Base-by-base conservation (phyloP, 768 basidiomycete genomes). In the Ramaria sp. region DNA sequence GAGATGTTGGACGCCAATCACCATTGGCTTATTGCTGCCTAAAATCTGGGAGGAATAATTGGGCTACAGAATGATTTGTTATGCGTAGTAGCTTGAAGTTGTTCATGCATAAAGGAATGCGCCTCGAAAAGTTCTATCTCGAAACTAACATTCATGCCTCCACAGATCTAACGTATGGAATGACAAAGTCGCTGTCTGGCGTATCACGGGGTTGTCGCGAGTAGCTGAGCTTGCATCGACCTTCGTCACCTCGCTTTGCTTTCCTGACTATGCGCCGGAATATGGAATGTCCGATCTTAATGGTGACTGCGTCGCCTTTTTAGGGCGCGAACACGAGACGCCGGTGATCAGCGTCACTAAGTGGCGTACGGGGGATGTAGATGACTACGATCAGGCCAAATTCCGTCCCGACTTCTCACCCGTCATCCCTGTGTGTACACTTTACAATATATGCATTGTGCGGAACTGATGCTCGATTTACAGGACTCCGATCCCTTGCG, bases 241-340 rank as follows among this genome's bases (percentile, higher is more conserved):
- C 2, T 57, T 57, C 31, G n/a, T 57, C n/a, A 57, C 55, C 31
- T 49, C 34, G 19, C 37, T 57, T 22, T 57, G 43, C 48, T 57
- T 57, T 37, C 55, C 55, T 2, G 55, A 57, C 34, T 57, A 57
- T 49, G 55, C 55, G 27, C 45, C 55, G 3, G 55, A 57, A 20
- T 57, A 57, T 41, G 55, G 55, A 3, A 57, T 57, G 55, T 57
- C 55, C n/a, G 55, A 57, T n/a, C 55, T 57, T 30, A 27, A 42
- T 49, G 55, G 55, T 27, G 55, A 57, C 47, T 57, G 20, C n/a
- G 48, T 57, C 46, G 55, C 55, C 46, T 57, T 57, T 15, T 37
- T 57, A 37, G 55, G 55, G 4, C 55, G 55, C 11, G 55, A 57
- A 57, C 55, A 57, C 13, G 55, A 57, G 19, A 57, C 55, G 17